Evolutionary conservation across 495 filamentous ascomycete species (phyloP), one percentile per base, ranked within the genome.

Genomic region (Penicilliopsis zonata): DNA sequence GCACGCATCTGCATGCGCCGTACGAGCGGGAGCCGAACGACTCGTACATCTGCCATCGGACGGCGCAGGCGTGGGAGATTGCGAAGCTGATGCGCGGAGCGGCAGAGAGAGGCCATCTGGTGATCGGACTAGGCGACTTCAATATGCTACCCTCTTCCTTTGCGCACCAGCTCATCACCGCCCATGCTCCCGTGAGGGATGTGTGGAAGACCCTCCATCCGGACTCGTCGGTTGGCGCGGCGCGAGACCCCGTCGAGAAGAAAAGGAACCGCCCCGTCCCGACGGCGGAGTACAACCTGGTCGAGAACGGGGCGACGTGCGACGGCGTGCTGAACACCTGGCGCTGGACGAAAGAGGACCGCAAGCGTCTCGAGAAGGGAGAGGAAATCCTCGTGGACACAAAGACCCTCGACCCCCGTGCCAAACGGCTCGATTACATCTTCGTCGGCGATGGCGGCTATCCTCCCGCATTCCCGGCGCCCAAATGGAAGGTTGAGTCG

Each of bases 61-160:
- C 79, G 3, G 84, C 90, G 0, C 90, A 98, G 54, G 80, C 90
- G n/a, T 98, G 90, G 90, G 83, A 96, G 57, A 86, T 96, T 29
- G 70, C 86, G 19, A 94, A 93, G 57, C 61, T 95, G 5, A 80
- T 94, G 55, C 78, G 86, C 4, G 82, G 74, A 13, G 90, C 92
- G 9, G 70, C 76, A 1, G 86, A 90, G 45, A 67, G 83, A 4
- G 87, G 87, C 1, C 82, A 90, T 51, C 61, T 94, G 5, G 85
- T 84, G 4, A 63, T 96, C 12, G 88, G 74, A 1, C 50, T 92
- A 5, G 90, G 90, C 14, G 90, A 95, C 55, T 94, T 96, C 59
- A 95, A 98, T 53, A 94, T 94, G 80, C 52, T 84, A 10, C 88
- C 90, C 9, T 59, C 80, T 3, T 92, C 85, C 1, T 75, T 94